Base-by-base conservation (phyloP, 495 filamentous ascomycete genomes). In the Daldinia grandis region DNA sequence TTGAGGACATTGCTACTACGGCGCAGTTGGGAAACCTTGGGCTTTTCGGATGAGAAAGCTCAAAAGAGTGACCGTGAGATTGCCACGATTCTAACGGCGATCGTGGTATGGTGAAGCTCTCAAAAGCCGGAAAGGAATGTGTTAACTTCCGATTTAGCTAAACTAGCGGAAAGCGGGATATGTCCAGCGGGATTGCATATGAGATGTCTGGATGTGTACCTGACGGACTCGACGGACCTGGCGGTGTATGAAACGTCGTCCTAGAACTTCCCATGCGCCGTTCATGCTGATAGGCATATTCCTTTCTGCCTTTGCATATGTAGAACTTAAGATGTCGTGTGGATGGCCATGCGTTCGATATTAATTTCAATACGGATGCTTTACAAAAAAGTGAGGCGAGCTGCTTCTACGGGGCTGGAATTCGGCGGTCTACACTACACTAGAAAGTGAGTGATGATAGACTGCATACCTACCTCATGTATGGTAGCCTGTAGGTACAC, bases 271-370 rank as follows among this genome's bases (percentile, higher is more conserved):
- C 3, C 21, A 50, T 50, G 44, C 24, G 28, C 51, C 60, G 28
- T 67, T 66, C 49, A 42, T 56, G 33, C 56, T 28, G 35, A 58
- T 58, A 58, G 37, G 56, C 37, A 62, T 62, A 51, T 58, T 35
- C 27, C n/a, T 14, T 55, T 17, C 51, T 30, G 12, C 28, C 28
- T 56, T 56, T 19, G 25, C 28, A 55, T 31, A 38, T 64, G 56
- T 59, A 59, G 56, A 40, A 56, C 57, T 73, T 42, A 37, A 38
- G 51, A 61, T 61, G 55, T 28, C 56, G 65, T 64, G 64, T 72
- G 65, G 61, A 65, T 61, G 47, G 69, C 64, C 69, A 72, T 72
- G 69, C 64, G 69, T 50, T 68, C 60, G 64, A 72, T 72, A 72
- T 72, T 68, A 68, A 68, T 68, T 72, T 68, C 63, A 24, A 42